Evolutionary conservation across 139 green algal genomes (phyloP), one percentile per base, ranked within the genome.

Genomic region (Chlorella sp.): DNA sequence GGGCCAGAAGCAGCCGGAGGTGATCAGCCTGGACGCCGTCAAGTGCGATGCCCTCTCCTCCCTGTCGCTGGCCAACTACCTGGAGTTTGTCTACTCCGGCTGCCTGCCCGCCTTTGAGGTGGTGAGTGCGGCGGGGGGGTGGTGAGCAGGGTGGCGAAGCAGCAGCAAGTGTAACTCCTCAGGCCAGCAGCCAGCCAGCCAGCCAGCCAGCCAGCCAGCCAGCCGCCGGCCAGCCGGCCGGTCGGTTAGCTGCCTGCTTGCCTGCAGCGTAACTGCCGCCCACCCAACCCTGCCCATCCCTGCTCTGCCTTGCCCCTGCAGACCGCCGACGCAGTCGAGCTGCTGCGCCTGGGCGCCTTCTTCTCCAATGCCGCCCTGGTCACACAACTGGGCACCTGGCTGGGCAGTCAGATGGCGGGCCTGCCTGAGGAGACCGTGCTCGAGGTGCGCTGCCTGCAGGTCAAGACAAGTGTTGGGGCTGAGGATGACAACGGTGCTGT

Each of bases 321-420:
- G 70, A 30, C 32, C 21, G 15, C 28, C 12, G 70, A 78, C 25
- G 41, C 26, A 11, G 70, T 78, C 1, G 39, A 78, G 70, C 39
- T 60, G 39, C 70, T 78, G 70, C 70, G 70, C 9, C 70, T 78
- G 70, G 70, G 39, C 7, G 26, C 32, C 70, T 78, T 78, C 39
- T 60, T 78, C 9, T 47, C 39, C 39, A 60, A 78, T 15, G 39
- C 70, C 28, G 39, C 70, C 26, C 70, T 78, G 70, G 25, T 38
- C 17, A 25, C 25, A 7, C 18, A 28, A 41, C 70, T 78, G 70
- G 36, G 39, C 70, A 26, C 26, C 28, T 36, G 41, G 39, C 70
- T 78, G 39, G 70, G 18, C 18, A 25, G 39, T 12, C 41, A 78
- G 70, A 44, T 78, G 70, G 39, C 39, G 7, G 39, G 18, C 12